A percentile compares a stretch with the other conserved stretches of the same genome.
phyloP scores from a whole-genome alignment of 2,329 filamentous ascomycete genomes.

The Alternaria tenuissima region DNA sequence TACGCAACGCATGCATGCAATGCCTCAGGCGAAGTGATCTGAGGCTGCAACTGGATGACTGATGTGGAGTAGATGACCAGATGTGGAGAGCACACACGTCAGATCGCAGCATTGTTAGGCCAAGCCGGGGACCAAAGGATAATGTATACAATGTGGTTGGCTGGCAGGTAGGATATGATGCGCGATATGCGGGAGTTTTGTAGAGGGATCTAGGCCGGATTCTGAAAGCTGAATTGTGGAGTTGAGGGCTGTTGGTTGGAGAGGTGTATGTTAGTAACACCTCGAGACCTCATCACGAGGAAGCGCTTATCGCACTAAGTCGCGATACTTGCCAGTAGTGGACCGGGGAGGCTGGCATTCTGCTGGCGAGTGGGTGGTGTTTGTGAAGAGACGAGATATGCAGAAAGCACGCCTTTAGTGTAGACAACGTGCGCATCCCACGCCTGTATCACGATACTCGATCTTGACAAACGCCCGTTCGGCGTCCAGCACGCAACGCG shows the following conservation, averaged over 20 bases:
- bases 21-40: constrained; percentile 1
- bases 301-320: constrained; percentile 3
- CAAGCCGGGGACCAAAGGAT: not conserved
- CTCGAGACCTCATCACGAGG: constrained; percentile 8
- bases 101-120: constrained; percentile 6
- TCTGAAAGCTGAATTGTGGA: constrained; percentile 4
- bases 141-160: constrained; percentile 6
- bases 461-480: not conserved
- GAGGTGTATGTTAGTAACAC: not conserved
- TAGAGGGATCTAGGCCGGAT: constrained; percentile 1
- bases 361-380: not conserved
- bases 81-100: constrained; percentile 11
- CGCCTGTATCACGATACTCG: constrained; percentile 3
- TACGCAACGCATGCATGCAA: constrained; percentile 5
- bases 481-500: constrained; percentile 5
- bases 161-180: not conserved
- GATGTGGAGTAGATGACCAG: not conserved
- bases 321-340: not conserved
- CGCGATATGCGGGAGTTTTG: constrained; percentile 3
- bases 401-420: constrained; percentile 1
- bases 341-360: not conserved
- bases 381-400: not conserved
- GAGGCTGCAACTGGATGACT: constrained; percentile 1
- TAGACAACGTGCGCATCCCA: not conserved
- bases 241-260: constrained; percentile 1